Evolutionary conservation across 1,284 basidiomycete genomes (phyloP).

Genomic region (Neonothopanus nambi): DNA sequence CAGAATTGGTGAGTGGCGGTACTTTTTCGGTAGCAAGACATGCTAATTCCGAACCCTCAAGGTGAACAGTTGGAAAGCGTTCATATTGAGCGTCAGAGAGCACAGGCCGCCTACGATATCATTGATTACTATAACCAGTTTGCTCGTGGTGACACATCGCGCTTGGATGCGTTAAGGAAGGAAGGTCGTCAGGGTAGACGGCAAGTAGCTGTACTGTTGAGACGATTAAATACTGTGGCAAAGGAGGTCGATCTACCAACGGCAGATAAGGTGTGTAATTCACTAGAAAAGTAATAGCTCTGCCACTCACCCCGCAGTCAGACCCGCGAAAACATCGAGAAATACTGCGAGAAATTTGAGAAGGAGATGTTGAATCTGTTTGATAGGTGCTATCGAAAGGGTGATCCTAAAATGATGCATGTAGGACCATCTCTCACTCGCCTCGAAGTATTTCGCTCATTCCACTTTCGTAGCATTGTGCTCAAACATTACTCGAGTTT

Average conservation of each 20-base stretch:
- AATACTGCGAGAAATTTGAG: constrained; percentile 98
- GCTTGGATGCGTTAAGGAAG: constrained; percentile 81
- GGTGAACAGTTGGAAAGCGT: constrained; percentile 96
- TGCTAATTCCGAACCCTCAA: constrained; percentile 32
- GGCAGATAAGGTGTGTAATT: constrained; percentile 65
- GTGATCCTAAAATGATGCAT: constrained; percentile 99
- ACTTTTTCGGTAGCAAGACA: constrained; percentile 8
- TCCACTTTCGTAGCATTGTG: constrained; percentile 77
- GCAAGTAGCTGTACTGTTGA: constrained; percentile 88
- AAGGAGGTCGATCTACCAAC: constrained; percentile 89
- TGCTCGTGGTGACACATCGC: constrained; percentile 79
- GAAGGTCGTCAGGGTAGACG: constrained; percentile 86
- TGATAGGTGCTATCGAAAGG: constrained; percentile 92
- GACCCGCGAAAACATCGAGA: constrained; percentile 89
- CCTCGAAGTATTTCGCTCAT: not conserved
- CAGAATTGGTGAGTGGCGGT: constrained; percentile 71
- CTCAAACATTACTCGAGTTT: constrained; percentile 95
- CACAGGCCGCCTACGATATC: constrained; percentile 93
- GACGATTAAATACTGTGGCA: constrained; percentile 85
- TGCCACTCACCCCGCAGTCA: constrained; percentile 25
- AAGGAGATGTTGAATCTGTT: constrained; percentile 98
- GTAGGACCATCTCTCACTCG: constrained; percentile 47
- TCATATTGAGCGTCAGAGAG: constrained; percentile 89
- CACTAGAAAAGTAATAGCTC: not conserved
- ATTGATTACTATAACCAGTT: constrained; percentile 96